These are phyloP conservation scores for Bidens hawaiensis DNA, from an alignment of 140 eudicot species.

Conservation along the genomic window DNA sequence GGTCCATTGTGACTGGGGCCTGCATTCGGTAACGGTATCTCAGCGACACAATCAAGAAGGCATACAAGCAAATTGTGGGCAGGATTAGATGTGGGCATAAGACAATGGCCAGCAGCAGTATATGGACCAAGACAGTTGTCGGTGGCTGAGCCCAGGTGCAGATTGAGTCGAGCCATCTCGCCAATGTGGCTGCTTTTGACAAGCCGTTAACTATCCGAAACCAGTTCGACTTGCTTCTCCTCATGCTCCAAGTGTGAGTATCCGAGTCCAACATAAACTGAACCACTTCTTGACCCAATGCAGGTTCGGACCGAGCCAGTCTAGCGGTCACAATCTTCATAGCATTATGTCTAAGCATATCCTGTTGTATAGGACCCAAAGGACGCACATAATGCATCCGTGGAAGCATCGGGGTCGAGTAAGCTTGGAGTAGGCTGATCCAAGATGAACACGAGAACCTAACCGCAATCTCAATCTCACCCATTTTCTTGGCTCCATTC, in stretches of 20 bases:
- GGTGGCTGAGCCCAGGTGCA: slow-evolving; percentile 89
- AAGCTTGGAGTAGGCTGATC: slow-evolving; percentile 69
- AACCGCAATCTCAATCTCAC: slow-evolving; percentile 78
- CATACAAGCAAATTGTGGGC: slow-evolving; percentile 73
- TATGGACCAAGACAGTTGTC: slow-evolving; percentile 76
- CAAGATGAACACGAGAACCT: slow-evolving; percentile 85
- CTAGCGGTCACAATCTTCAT: slow-evolving; percentile 73
- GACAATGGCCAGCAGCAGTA: slow-evolving; percentile 58
- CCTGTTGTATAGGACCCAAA: slow-evolving; percentile 72
- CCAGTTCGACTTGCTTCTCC: slow-evolving; percentile 95
- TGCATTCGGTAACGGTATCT: slow-evolving; percentile 57
- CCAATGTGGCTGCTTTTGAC: slow-evolving; percentile 68
- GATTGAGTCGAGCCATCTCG: slow-evolving; percentile 69
- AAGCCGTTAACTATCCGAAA: slow-evolving; percentile 64
- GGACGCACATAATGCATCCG: slow-evolving; percentile 91
- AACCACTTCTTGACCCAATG: slow-evolving; percentile 86
- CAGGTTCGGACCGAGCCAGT: slow-evolving; percentile 84
- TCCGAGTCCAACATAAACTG: slow-evolving; percentile 85
- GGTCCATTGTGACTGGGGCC: slow-evolving; percentile 67
- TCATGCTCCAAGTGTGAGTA: slow-evolving; percentile 87
- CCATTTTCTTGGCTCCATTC: slow-evolving; percentile 75
- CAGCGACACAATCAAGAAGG: slow-evolving; percentile 57
- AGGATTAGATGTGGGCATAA: slow-evolving; percentile 77
- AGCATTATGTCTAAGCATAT: slow-evolving; percentile 68
- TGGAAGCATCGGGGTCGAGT: slow-evolving; percentile 81